Evolutionary conservation across 2,329 filamentous ascomycete genomes (phyloP).

Genomic region (Rhytidhysteron rufulum): DNA sequence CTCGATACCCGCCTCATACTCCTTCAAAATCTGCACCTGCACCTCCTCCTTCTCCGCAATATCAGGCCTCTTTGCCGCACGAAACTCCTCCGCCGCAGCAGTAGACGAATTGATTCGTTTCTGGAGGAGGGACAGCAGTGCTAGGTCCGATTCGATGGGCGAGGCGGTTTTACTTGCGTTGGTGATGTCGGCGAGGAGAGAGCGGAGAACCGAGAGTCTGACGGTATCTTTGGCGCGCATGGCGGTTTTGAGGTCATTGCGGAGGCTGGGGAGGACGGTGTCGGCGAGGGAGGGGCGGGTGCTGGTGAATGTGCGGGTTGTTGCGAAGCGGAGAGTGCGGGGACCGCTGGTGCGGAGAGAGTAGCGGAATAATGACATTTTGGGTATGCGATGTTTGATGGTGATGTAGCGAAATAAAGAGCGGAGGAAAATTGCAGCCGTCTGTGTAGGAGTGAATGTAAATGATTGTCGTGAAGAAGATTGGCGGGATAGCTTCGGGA

Average conservation of each 20-base stretch:
- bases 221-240: slow-evolving; percentile 50
- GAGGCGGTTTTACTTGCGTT: slow-evolving; percentile 70
- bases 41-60: slow-evolving; percentile 66
- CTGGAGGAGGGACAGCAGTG: slow-evolving; percentile 64
- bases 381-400: neutral
- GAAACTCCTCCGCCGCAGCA: slow-evolving; percentile 62
- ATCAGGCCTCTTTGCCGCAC: slow-evolving; percentile 61
- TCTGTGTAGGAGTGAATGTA: too few relatives aligned
- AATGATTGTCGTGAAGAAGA: too few relatives aligned
- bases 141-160: slow-evolving; percentile 67
- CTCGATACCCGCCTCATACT: slow-evolving; percentile 60
- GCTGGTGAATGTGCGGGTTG: slow-evolving; percentile 7
- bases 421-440: too few relatives aligned
- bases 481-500: too few relatives aligned
- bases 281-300: slow-evolving; percentile 11
- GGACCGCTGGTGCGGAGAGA: slow-evolving; percentile 3
- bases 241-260: slow-evolving; percentile 45
- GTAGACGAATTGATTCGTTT: slow-evolving; percentile 57
- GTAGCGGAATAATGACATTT: neutral
- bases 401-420: too few relatives aligned
- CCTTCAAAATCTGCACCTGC: slow-evolving; percentile 62
- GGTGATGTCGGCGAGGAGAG: slow-evolving; percentile 64
- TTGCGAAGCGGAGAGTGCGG: neutral
- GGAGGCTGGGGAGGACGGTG: slow-evolving; percentile 43
- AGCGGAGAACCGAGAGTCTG: slow-evolving; percentile 65